A percentile compares a stretch with the other conserved stretches of the same genome.
Conservation (phyloP, 164 flowering plant genomes). For the Nymphaea colorata region DNA sequence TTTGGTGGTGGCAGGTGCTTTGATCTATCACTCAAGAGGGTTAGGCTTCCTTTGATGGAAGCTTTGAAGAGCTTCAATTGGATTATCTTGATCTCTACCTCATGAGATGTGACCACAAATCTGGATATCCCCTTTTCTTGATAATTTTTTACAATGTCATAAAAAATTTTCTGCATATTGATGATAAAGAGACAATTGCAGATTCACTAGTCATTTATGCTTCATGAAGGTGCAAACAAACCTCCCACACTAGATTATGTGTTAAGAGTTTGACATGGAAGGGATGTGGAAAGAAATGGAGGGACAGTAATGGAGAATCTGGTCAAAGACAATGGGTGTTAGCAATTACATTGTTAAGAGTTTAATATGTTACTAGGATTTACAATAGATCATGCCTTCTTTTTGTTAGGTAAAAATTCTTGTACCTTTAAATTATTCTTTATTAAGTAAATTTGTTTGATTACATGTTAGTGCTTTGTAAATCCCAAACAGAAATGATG, state of each 20-base stretch:
- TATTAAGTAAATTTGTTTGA: background rate
- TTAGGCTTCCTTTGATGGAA: constrained; percentile 27
- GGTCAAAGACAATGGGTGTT: constrained; percentile 35
- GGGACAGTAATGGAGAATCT: constrained; percentile 26
- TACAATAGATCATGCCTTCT: constrained; percentile 34
- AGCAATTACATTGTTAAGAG: constrained; percentile 34
- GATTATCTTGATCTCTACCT: constrained; percentile 52
- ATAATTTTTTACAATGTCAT: too few species aligned
- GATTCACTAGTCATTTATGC: constrained; percentile 55
- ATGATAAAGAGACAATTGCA: constrained; percentile 1
- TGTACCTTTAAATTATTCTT: background rate
- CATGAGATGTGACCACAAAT: constrained; percentile 12
- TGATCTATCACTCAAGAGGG: constrained; percentile 28
- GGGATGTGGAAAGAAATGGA: constrained; percentile 58
- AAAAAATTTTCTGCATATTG: too few species aligned
- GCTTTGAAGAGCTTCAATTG: constrained; percentile 42
- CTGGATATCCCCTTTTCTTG: background rate
- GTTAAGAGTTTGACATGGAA: constrained; percentile 43
- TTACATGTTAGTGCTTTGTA: background rate
- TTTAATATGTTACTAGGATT: constrained; percentile 27
- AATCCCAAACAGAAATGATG: too few species aligned
- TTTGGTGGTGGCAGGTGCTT: background rate
- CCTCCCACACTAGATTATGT: constrained; percentile 36
- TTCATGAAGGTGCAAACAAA: constrained; percentile 32
- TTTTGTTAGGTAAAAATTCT: constrained; percentile 35